These are phyloP conservation scores for Blepharisma japonicum DNA, from an alignment of 73 alveolate species.

Conservation along the genomic window DNA sequence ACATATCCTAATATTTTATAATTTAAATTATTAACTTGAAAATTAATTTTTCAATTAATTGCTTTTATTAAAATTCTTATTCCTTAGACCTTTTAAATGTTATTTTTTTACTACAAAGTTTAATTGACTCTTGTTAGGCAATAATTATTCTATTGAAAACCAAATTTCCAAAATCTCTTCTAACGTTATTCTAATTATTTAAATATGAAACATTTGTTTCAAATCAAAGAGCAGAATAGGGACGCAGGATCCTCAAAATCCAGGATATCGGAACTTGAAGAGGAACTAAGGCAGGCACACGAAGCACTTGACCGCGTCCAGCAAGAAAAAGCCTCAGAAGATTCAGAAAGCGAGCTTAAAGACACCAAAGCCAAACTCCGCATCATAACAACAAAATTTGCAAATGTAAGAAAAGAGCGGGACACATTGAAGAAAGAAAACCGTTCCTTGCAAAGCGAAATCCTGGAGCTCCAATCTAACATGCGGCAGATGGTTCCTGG, in stretches of 20 bases:
- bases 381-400: constrained; percentile 81
- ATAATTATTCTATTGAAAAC: too few species aligned
- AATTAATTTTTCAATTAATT: too few species aligned
- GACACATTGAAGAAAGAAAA: constrained; percentile 76
- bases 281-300: constrained; percentile 10
- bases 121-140: too few species aligned
- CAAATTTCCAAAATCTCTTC: background rate
- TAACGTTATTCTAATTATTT: background rate
- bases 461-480: constrained; percentile 72
- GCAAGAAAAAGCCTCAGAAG: background rate
- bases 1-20: too few species aligned
- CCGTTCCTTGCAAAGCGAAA: constrained; percentile 76
- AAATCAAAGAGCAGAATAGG: constrained; percentile 24
- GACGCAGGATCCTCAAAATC: background rate
- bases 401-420: constrained; percentile 78
- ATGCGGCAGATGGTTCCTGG: constrained; percentile 96
- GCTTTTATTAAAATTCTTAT: too few species aligned
- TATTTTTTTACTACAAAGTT: too few species aligned
- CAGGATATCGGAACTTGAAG: constrained; percentile 19
- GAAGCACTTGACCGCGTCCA: constrained; percentile 2
- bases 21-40: too few species aligned
- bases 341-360: constrained; percentile 35
- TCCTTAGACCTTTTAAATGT: too few species aligned
- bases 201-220: constrained; percentile 26
- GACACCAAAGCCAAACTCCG: constrained; percentile 55